Conservation (phyloP, 139 green algal species). For the Zygnema cylindricum region DNA sequence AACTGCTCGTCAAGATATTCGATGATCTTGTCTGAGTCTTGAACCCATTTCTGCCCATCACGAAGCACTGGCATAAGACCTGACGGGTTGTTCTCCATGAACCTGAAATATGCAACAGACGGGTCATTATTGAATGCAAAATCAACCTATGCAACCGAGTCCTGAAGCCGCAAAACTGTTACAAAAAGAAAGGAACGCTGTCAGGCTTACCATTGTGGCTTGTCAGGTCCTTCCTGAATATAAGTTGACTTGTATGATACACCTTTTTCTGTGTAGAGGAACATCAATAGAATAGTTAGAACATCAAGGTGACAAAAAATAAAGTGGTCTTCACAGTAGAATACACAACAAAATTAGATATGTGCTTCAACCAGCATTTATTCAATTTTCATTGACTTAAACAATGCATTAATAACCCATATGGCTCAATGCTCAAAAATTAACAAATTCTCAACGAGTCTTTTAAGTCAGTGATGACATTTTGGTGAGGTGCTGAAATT, state of each 20-base stretch:
- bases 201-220: slow-evolving; percentile 39
- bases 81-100: slow-evolving; percentile 48
- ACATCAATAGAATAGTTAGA: not conserved
- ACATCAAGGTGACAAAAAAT: no score
- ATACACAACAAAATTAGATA: no score
- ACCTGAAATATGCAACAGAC: slow-evolving; percentile 22
- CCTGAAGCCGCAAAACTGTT: not conserved
- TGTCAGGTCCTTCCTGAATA: slow-evolving; percentile 38
- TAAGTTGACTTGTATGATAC: slow-evolving; percentile 50
- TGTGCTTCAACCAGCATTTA: no score
- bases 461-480: not conserved
- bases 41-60: slow-evolving; percentile 54
- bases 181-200: not conserved
- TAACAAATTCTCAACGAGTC: no score
- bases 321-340: no score
- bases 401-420: no score
- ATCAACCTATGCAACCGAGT: not conserved
- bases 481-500: not conserved
- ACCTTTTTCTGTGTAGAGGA: slow-evolving; percentile 23
- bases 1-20: slow-evolving; percentile 42
- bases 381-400: no score
- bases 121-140: not conserved
- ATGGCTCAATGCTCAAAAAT: no score
- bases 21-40: slow-evolving; percentile 51
- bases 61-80: slow-evolving; percentile 51